Evolutionary conservation across 495 filamentous ascomycete species (phyloP), one percentile per base, ranked within the genome.

Genomic region (Xylaria telfairii): DNA sequence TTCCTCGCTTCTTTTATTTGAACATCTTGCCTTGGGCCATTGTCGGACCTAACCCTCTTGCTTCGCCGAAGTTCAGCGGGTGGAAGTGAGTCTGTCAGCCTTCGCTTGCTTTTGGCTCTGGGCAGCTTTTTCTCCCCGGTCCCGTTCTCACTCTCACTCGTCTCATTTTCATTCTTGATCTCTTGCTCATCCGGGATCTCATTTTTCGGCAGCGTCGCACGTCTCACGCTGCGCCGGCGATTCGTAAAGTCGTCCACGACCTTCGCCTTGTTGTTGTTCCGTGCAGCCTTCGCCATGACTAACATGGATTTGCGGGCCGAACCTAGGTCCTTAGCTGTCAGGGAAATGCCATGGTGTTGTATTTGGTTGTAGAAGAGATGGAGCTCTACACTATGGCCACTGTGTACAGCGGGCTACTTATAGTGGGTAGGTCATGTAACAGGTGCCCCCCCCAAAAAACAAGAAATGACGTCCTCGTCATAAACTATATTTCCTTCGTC

Each of bases 181-280:
- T 53, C 54, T 10, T 46, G 15, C 26, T n/a, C 51, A 34, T 46
- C 39, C 5, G 4, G 19, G 19, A 46, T 32, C 39, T 37, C 54
- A 24, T 15, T 47, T 21, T 30, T 17, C 4, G 21, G 21, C 3
- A n/a, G 21, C 39, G 41, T 57, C n/a, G 34, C 56, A 49, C 70
- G 63, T 65, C 75, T 71, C 13, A 68, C 47, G 63, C 75, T 74
- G 28, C 75, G 75, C 54, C 72, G 70, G n/a, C 72, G 65, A 32
- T 13, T 49, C 28, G 41, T 28, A 24, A 67, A 47, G 54, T 39
- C 68, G n/a, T 21, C 67, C 42, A 63, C 56, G 49, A 32, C 51
- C 28, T 66, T 64, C 12, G 51, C 19, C 26, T 44, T 56, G 3
- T 10, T 56, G 3, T 10, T 57, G 34, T 19, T 37, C 19, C 39